These are phyloP conservation scores for Stentor roeselii DNA, from an alignment of 73 alveolate genomes.

Conservation along the genomic window DNA sequence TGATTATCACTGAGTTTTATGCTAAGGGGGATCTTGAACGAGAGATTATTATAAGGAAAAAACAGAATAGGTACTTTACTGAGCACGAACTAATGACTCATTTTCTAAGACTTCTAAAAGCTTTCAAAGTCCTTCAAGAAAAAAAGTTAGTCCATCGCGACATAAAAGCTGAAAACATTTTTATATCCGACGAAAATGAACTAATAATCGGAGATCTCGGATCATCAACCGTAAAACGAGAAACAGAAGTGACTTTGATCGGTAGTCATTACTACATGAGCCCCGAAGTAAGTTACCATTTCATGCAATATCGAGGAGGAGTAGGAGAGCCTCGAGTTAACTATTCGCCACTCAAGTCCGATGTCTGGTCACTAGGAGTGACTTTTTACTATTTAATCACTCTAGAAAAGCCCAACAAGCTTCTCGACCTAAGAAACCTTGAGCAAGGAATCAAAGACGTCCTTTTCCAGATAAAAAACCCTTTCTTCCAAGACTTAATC, in stretches of 20 bases:
- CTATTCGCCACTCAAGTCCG: not conserved
- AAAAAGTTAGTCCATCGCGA: not conserved
- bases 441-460: not conserved
- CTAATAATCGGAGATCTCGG: not conserved
- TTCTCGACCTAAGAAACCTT: not conserved
- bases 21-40: not conserved
- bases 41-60: not conserved
- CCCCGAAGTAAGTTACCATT: not conserved
- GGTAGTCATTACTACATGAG: not conserved
- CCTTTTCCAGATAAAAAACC: not conserved
- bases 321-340: not conserved
- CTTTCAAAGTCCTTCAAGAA: not conserved
- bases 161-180: not conserved
- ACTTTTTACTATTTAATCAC: not conserved
- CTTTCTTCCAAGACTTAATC: not conserved
- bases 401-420: constrained; percentile 7
- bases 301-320: not conserved
- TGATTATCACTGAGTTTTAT: not conserved
- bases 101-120: not conserved
- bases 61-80: too few species aligned
- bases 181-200: not conserved
- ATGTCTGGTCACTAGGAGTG: constrained; percentile 3
- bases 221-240: not conserved
- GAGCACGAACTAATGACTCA: not conserved
- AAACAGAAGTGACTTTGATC: not conserved